Evolutionary conservation across 768 basidiomycete genomes (phyloP), one percentile per base, ranked within the genome.

Genomic region (Chalciporus sphaerocephalus): DNA sequence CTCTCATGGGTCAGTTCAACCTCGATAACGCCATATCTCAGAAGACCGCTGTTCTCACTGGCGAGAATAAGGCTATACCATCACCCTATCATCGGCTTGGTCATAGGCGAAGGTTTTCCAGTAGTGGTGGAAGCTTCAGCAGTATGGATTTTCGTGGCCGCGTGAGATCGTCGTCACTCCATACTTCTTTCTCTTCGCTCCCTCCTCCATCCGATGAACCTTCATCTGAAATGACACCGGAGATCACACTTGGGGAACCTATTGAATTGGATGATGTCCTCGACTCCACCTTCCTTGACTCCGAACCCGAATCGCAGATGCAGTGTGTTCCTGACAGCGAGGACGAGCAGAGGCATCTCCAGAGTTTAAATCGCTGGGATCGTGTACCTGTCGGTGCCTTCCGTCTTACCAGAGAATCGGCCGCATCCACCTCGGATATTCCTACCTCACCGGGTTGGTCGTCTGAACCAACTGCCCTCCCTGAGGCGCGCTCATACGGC

Each of bases 251-350:
- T 20, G 66, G 78, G 12, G 76, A 81, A 47, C 70, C 79, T 10
- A 73, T 79, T 27, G 69, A 68, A 49, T 73, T 91, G 17, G 79
- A 87, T 54, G 88, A 91, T 54, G 87, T 91, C 15, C 71, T 91
- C 27, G 85, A 91, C 46, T 73, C 81, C 1, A 82, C 87, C 0
- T 79, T 85, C 64, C 69, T 89, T 16, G 81, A 81, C 53, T 73
- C 75, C 0, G 83, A 83, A 40, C 73, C 69, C 15, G 73, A 74
- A 40, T 46, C 47, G 13, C 62, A 56, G 39, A 46, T 54, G 47
- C 60, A 58, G 30, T 52, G 60, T 15, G 60, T 62, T 12, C 56
- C 59, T 33, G 66, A 67, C 21, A 66, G 54, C 36, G 74, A 75
- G 28, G 53, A 49, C 37, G 68, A 67, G 33, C 68, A 69, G 6